phyloP scores from a whole-genome alignment of 768 basidiomycete species.

The Lactarius pseudohatsudake region DNA sequence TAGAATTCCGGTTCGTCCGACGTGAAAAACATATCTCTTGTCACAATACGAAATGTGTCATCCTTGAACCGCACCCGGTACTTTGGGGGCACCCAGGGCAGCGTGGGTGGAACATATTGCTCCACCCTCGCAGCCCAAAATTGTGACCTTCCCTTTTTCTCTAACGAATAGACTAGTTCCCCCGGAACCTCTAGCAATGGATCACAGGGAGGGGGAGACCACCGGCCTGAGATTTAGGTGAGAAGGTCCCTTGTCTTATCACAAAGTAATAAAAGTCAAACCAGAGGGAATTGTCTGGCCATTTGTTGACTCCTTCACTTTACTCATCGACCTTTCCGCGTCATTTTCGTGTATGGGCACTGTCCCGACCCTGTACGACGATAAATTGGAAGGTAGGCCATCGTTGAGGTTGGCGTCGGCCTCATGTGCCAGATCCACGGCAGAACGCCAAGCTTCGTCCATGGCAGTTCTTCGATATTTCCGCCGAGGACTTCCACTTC shows the following conservation, averaged over 20 bases:
- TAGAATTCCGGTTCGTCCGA: constrained; percentile 60
- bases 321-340: not conserved
- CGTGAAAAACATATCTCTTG: constrained; percentile 57
- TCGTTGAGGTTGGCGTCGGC: constrained; percentile 26
- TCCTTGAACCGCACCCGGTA: constrained; percentile 67
- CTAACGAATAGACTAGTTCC: constrained; percentile 60
- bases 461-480: constrained; percentile 19
- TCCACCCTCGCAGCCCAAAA: constrained; percentile 73
- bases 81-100: constrained; percentile 40
- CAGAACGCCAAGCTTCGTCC: constrained; percentile 26
- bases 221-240: constrained; percentile 28
- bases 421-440: constrained; percentile 27
- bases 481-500: not conserved
- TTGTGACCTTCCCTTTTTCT: constrained; percentile 35
- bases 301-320: not conserved
- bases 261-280: constrained; percentile 24
- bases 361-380: constrained; percentile 20
- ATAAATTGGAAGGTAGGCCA: constrained; percentile 28
- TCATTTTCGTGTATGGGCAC: not conserved
- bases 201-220: constrained; percentile 49
- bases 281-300: not conserved
- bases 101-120: constrained; percentile 47
- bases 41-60: constrained; percentile 40
- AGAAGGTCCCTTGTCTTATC: constrained; percentile 24
- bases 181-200: constrained; percentile 59